These are phyloP conservation scores for Xylaria sp. DNA, from an alignment of 2,329 filamentous ascomycete species.

Conservation along the genomic window DNA sequence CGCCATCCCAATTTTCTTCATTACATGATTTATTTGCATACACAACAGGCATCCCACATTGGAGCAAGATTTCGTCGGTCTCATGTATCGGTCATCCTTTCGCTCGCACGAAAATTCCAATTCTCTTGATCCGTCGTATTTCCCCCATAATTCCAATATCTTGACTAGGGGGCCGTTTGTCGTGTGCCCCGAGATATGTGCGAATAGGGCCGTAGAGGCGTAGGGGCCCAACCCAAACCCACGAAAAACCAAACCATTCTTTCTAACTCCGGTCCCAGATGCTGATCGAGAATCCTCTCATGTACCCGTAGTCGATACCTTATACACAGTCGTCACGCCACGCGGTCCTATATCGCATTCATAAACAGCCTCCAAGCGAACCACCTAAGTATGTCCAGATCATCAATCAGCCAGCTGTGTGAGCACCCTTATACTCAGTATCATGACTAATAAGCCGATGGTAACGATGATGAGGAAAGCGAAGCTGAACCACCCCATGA, in stretches of 20 bases:
- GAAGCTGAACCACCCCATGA: slow-evolving; percentile 97
- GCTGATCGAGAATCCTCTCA: slow-evolving; percentile 39
- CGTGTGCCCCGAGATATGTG: slow-evolving; percentile 6
- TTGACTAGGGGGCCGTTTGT: not conserved
- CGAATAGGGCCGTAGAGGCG: slow-evolving; percentile 16
- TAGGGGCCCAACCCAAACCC: slow-evolving; percentile 28
- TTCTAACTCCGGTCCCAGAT: slow-evolving; percentile 46
- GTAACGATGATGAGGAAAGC: slow-evolving; percentile 93
- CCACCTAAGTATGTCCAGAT: not conserved
- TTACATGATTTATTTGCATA: slow-evolving; percentile 32
- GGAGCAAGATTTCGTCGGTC: slow-evolving; percentile 26
- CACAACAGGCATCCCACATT: slow-evolving; percentile 26
- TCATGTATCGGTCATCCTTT: slow-evolving; percentile 26
- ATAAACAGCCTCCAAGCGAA: not conserved
- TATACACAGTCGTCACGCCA: slow-evolving; percentile 36
- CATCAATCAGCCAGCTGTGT: slow-evolving; percentile 63
- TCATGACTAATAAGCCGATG: slow-evolving; percentile 95
- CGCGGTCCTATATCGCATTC: slow-evolving; percentile 23
- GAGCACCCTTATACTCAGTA: slow-evolving; percentile 87
- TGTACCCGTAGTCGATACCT: slow-evolving; percentile 36
- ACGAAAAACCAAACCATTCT: slow-evolving; percentile 40
- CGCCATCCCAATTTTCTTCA: slow-evolving; percentile 25
- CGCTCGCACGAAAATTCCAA: slow-evolving; percentile 34
- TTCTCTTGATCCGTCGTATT: slow-evolving; percentile 23
- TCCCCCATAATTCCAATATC: slow-evolving; percentile 27